Percentiles rank a stretch among this genome's conserved stretches.
Evolutionary conservation across 2,329 filamentous ascomycete species (phyloP).

Genomic region (Tolypocladium inflatum): DNA sequence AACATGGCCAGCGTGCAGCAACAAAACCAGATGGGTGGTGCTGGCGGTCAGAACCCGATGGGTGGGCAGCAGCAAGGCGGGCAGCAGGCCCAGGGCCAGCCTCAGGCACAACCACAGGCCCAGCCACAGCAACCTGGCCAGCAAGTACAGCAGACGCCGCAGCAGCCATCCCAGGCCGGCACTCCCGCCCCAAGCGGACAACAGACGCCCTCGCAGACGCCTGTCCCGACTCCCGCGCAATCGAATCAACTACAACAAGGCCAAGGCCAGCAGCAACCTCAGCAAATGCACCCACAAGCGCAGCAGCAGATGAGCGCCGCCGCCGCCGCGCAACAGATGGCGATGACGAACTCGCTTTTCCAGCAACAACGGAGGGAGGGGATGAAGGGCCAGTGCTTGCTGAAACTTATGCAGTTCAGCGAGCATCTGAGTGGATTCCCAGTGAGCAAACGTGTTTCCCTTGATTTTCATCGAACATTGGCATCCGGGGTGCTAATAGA

Average conservation of each 20-base stretch:
- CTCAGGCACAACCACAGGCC: constrained; percentile 23
- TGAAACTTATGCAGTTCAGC: constrained; percentile 53
- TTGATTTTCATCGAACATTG: no score
- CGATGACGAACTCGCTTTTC: constrained; percentile 21
- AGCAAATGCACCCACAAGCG: constrained; percentile 16
- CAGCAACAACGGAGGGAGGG: constrained; percentile 40
- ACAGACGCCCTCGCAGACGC: constrained; percentile 38
- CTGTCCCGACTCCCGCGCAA: constrained; percentile 27
- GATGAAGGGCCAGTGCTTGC: constrained; percentile 46
- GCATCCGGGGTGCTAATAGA: neutral
- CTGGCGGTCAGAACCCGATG: constrained; percentile 7
- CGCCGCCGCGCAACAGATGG: constrained; percentile 23
- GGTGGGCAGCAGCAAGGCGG: constrained; percentile 9
- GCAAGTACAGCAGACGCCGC: constrained; percentile 33
- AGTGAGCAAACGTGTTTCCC: constrained; percentile 27
- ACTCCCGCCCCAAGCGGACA: constrained; percentile 33
- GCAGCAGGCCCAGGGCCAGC: constrained; percentile 20
- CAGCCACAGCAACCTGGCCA: constrained; percentile 20
- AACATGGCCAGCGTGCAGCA: constrained; percentile 31
- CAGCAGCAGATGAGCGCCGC: constrained; percentile 19
- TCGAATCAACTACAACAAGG: constrained; percentile 18
- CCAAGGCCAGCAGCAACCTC: constrained; percentile 22
- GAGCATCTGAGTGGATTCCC: constrained; percentile 51
- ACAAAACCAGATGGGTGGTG: constrained; percentile 7
- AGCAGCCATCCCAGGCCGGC: constrained; percentile 30